Percentiles rank a stretch among this genome's conserved stretches.
Conservation (phyloP, 306 rosid species). For the Prunus armeniaca region DNA sequence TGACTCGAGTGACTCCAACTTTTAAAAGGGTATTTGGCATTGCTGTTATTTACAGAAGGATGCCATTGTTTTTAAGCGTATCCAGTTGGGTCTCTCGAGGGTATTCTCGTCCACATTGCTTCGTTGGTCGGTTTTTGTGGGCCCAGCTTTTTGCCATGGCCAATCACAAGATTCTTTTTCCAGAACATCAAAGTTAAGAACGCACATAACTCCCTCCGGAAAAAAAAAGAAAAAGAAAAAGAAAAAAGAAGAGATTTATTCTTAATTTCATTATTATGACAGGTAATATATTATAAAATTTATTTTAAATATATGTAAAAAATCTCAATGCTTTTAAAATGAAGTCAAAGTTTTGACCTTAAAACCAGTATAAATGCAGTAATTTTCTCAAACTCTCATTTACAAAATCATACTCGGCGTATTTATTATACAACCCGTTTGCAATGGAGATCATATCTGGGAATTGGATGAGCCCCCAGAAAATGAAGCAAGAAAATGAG, state of each 20-base stretch:
- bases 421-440: no score
- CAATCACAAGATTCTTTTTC: neutral
- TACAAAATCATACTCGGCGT: no score
- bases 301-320: no score
- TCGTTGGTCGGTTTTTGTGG: neutral
- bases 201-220: rapidly evolving
- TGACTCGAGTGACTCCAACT: neutral
- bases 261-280: no score
- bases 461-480: neutral
- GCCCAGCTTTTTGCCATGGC: neutral
- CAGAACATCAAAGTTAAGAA: neutral
- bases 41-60: neutral
- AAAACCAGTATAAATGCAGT: no score
- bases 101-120: neutral
- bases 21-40: neutral
- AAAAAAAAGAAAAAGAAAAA: no score
- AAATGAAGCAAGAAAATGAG: neutral
- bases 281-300: no score
- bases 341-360: no score
- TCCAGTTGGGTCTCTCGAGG: neutral
- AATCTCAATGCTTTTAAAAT: no score
- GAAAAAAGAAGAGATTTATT: no score
- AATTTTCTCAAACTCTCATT: no score
- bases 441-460: no score
- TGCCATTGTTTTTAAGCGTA: neutral